Base-by-base conservation (phyloP, 2,329 filamentous ascomycete species). In the Nemania serpens region DNA sequence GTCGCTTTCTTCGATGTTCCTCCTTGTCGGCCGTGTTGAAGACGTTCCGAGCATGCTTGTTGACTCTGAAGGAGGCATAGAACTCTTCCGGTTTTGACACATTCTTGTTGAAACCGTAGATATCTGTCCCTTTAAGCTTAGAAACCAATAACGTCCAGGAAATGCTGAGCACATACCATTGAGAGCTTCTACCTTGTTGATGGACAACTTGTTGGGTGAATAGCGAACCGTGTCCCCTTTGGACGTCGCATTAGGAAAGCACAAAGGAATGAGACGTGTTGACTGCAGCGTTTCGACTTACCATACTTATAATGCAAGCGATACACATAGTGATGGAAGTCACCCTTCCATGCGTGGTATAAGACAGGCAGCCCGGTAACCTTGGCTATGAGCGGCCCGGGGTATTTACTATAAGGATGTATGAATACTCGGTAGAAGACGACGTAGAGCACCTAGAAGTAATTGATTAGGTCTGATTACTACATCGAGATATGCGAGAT, bases 141-240 rank as follows among this genome's bases (percentile, higher is more conserved):
- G 20, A 17, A n/a, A n/a, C n/a, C n/a, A n/a, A n/a, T n/a, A n/a
- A n/a, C n/a, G n/a, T n/a, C n/a, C n/a, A n/a, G n/a, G n/a, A n/a
- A n/a, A n/a, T n/a, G n/a, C 2, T 15, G 11, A 15, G 5, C 11
- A 45, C 42, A 15, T 12, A 45, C 42, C 42, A 10, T 45, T 13
- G 2, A 56, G n/a, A n/a, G 59, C 55, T 18, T 58, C 47, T 2
- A 58, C 36, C 15, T 13, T 18, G 37, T 62, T 62, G 17, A 62
- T 55, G 9, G 59, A 58, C 9, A 62, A 3, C 36, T 53, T 53
- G 48, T 61, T 61, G 22, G 58, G 53, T 12, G 52, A 56, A 18
- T 57, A 57, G 5, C 58, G 53, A 7, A 58, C 46, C 20, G 64
- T 73, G 47, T 52, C 69, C 12, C 29, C 62, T 2, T 18, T 17